These are phyloP conservation scores for Boletus rubescentipes DNA, from an alignment of 768 basidiomycete genomes.

Conservation along the genomic window DNA sequence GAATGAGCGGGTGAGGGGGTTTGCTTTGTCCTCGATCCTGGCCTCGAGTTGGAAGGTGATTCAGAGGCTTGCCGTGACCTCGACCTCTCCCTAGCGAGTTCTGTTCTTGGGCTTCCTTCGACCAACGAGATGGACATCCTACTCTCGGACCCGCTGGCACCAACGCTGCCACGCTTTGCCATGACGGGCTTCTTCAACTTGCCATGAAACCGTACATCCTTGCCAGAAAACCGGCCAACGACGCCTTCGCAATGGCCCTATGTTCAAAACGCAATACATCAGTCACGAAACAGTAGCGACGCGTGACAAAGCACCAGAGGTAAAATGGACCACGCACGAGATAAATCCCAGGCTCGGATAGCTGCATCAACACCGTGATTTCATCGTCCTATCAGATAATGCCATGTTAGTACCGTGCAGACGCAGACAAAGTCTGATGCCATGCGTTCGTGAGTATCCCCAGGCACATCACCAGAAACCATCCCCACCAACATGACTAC, in stretches of 20 bases:
- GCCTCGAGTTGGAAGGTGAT: slow-evolving; percentile 18
- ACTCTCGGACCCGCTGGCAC: background rate
- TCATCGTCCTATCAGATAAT: slow-evolving; percentile 62
- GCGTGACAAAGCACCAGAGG: too few species aligned
- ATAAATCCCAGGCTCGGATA: slow-evolving; percentile 55
- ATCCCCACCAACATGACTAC: background rate
- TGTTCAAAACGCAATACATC: background rate
- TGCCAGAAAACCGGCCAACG: slow-evolving; percentile 68
- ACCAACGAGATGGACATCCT: slow-evolving; percentile 22
- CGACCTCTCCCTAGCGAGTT: slow-evolving; percentile 1
- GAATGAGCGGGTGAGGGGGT: slow-evolving; percentile 17
- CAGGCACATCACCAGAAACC: background rate
- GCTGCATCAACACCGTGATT: slow-evolving; percentile 74
- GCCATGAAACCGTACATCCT: slow-evolving; percentile 65
- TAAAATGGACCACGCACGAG: slow-evolving; percentile 50
- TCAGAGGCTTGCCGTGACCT: slow-evolving; percentile 10
- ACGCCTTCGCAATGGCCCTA: slow-evolving; percentile 89
- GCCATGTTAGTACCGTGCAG: slow-evolving; percentile 10
- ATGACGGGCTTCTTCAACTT: slow-evolving; percentile 80
- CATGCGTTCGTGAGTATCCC: background rate
- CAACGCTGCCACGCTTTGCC: slow-evolving; percentile 53
- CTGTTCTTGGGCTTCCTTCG: slow-evolving; percentile 5
- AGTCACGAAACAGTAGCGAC: background rate
- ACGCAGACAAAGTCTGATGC: background rate
- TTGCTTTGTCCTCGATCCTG: slow-evolving; percentile 18